Conservation (phyloP, 2,329 filamentous ascomycete genomes). For the Scedosporium dehoogii region DNA sequence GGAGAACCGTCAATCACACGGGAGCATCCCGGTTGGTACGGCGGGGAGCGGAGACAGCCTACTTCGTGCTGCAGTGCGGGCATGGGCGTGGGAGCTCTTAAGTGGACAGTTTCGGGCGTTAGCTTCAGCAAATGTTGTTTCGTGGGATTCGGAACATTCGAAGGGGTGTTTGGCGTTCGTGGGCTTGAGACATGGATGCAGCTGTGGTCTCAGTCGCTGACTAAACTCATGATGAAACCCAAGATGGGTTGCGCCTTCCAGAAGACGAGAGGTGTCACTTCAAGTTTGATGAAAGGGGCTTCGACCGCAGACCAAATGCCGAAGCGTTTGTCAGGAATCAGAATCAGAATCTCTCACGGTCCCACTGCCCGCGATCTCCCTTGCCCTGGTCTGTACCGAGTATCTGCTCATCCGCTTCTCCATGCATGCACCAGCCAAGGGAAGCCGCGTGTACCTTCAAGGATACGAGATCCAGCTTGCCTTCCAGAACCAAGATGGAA, state of each 20-base stretch:
- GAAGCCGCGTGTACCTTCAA: background rate
- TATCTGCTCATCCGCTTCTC: no score
- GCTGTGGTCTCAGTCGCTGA: no score
- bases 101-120: background rate
- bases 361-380: background rate
- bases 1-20: background rate
- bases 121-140: background rate
- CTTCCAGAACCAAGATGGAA: background rate
- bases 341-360: background rate
- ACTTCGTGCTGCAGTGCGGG: background rate
- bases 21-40: background rate
- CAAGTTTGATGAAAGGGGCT: background rate
- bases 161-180: background rate
- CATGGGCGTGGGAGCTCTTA: background rate
- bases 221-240: no score
- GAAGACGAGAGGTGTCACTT: no score
- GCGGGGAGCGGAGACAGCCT: background rate
- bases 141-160: background rate
- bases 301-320: background rate
- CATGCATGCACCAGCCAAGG: background rate
- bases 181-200: no score
- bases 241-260: no score
- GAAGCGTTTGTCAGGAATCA: background rate
- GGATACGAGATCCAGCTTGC: background rate
- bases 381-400: background rate